These are phyloP conservation scores for Diaporthe caulivora DNA, from an alignment of 2,329 filamentous ascomycete species.

Conservation along the genomic window DNA sequence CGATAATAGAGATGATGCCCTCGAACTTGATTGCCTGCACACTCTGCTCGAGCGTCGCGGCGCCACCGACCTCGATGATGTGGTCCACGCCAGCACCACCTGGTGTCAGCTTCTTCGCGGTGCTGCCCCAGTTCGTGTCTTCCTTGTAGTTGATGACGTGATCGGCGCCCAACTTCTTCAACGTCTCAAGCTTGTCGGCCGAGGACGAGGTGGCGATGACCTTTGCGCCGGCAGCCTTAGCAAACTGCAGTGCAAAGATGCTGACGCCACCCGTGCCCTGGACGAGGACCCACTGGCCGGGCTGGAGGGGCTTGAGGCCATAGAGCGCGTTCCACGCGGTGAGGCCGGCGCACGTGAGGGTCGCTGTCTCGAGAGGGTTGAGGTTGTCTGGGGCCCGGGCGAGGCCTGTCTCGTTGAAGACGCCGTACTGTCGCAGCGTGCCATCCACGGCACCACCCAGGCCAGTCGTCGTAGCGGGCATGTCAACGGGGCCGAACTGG, in stretches of 20 bases:
- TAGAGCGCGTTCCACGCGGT: constrained; percentile 77
- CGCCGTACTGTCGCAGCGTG: constrained; percentile 74
- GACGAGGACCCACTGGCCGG: constrained; percentile 71
- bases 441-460: constrained; percentile 79
- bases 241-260: constrained; percentile 72
- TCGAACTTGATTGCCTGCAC: constrained; percentile 48
- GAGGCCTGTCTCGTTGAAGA: constrained; percentile 77
- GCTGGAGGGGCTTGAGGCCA: constrained; percentile 64
- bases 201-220: constrained; percentile 71
- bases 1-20: constrained; percentile 54
- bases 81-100: constrained; percentile 61
- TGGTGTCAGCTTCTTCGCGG: constrained; percentile 62
- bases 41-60: constrained; percentile 60
- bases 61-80: constrained; percentile 69
- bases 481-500: constrained; percentile 57
- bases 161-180: constrained; percentile 66
- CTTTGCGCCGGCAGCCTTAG: constrained; percentile 62
- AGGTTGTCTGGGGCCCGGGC: constrained; percentile 72
- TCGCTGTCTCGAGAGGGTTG: constrained; percentile 64
- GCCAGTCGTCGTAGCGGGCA: constrained; percentile 59
- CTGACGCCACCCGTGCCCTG: constrained; percentile 80
- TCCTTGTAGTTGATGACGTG: constrained; percentile 70
- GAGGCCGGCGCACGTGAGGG: constrained; percentile 69
- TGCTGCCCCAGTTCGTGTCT: constrained; percentile 65
- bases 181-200: constrained; percentile 58